phyloP scores from a whole-genome alignment of 345 rosid genomes.

The Eucalyptus albens region DNA sequence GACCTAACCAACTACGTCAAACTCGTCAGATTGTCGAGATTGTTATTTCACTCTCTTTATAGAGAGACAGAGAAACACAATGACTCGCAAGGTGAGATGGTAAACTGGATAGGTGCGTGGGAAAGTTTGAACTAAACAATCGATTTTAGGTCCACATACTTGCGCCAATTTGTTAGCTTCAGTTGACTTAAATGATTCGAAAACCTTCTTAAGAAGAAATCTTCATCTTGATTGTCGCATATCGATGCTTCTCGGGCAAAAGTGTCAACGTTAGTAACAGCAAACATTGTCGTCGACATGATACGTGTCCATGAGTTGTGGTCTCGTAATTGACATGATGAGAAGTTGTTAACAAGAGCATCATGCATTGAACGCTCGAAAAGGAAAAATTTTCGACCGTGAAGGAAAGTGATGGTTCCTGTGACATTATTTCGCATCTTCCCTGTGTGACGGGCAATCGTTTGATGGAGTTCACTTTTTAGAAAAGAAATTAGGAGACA shows the following conservation, averaged over 20 bases:
- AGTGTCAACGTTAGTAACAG: neutral
- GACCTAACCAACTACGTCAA: neutral
- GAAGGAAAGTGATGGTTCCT: neutral
- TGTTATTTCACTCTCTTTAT: neutral
- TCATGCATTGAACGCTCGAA: neutral
- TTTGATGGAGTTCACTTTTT: neutral
- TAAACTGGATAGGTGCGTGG: neutral
- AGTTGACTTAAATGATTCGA: neutral
- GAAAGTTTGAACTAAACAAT: neutral
- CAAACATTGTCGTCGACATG: neutral
- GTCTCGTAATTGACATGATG: neutral
- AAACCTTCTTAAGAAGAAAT: neutral
- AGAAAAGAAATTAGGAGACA: neutral
- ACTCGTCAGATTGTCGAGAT: neutral
- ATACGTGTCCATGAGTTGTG: neutral
- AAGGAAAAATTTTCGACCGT: neutral
- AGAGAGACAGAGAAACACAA: neutral
- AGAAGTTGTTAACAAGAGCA: neutral
- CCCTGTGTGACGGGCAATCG: neutral
- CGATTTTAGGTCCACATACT: neutral
- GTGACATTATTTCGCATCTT: neutral
- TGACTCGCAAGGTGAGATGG: neutral
- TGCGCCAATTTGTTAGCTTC: neutral
- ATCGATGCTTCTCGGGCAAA: neutral
- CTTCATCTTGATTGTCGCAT: neutral